Evolutionary conservation across 768 basidiomycete genomes (phyloP).

Genomic region (Kwoniella bestiolae): DNA sequence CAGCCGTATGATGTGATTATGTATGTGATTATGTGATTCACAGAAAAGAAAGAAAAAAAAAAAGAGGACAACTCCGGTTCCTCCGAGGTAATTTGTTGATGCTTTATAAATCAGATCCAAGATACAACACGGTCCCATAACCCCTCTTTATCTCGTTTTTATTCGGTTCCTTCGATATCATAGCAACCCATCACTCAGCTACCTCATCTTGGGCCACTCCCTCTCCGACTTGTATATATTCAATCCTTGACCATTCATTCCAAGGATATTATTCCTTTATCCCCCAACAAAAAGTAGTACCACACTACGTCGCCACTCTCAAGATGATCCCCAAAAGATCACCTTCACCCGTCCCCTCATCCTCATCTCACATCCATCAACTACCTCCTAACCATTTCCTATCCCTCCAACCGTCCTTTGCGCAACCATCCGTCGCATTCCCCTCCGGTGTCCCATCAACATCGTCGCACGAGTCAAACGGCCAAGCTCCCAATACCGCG

Average conservation of each 20-base stretch:
- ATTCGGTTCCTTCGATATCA: background rate
- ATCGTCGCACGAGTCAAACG: slow-evolving; percentile 40
- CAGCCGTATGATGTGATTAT: background rate
- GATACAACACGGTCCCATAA: background rate
- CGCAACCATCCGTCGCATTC: slow-evolving; percentile 26
- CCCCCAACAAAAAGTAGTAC: background rate
- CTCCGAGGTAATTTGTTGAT: background rate
- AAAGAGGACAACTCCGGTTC: background rate
- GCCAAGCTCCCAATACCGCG: slow-evolving; percentile 61
- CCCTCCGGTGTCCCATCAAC: slow-evolving; percentile 39
- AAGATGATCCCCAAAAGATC: slow-evolving; percentile 26
- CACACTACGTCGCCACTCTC: slow-evolving; percentile 11
- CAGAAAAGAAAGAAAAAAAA: background rate
- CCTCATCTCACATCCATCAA: slow-evolving; percentile 1
- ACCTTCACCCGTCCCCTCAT: slow-evolving; percentile 4
- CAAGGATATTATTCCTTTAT: background rate
- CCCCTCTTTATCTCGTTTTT: background rate
- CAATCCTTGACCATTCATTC: background rate
- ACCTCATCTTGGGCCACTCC: background rate
- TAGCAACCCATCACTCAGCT: background rate
- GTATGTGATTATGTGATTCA: background rate
- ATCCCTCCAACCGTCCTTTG: slow-evolving; percentile 50
- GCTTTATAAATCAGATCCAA: background rate
- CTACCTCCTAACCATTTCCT: slow-evolving; percentile 54
- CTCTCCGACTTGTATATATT: background rate